phyloP scores from a whole-genome alignment of 257 asterid species.

The Scutellaria barbata region DNA sequence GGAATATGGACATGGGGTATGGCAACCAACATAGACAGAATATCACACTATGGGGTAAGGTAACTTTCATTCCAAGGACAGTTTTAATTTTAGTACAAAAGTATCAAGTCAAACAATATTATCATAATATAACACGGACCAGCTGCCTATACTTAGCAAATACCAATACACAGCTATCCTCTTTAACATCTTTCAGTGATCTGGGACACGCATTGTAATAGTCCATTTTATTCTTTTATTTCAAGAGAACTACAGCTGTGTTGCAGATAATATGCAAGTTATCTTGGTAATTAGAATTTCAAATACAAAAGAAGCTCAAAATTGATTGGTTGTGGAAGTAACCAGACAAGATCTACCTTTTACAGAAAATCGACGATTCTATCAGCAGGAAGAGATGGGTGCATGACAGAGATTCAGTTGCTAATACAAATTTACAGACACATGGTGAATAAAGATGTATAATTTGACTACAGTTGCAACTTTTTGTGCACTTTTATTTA shows the following conservation, averaged over 20 bases:
- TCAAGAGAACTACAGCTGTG: slow-evolving; percentile 1
- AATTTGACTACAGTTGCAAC: neutral
- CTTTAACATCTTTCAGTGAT: slow-evolving; percentile 7
- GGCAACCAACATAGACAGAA: neutral
- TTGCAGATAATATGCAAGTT: slow-evolving; percentile 9
- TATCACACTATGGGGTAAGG: neutral
- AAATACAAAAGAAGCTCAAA: slow-evolving; percentile 1
- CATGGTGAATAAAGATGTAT: slow-evolving; percentile 6
- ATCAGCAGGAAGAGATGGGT: slow-evolving; percentile 13
- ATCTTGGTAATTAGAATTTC: slow-evolving; percentile 14
- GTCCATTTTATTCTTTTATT: neutral
- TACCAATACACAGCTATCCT: neutral
- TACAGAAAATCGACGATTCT: neutral
- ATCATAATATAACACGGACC: neutral
- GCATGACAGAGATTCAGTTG: slow-evolving; percentile 11
- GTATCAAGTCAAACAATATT: slow-evolving; percentile 1
- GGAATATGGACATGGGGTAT: neutral
- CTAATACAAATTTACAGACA: slow-evolving; percentile 6
- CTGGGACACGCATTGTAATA: slow-evolving; percentile 7
- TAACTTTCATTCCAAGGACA: neutral
- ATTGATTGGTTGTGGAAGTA: neutral
- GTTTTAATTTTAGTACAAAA: neutral
- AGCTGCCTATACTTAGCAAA: neutral
- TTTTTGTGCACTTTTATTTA: neutral
- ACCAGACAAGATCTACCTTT: neutral